Base-by-base conservation (phyloP, 768 basidiomycete genomes). In the Kwoniella bestiolae region DNA sequence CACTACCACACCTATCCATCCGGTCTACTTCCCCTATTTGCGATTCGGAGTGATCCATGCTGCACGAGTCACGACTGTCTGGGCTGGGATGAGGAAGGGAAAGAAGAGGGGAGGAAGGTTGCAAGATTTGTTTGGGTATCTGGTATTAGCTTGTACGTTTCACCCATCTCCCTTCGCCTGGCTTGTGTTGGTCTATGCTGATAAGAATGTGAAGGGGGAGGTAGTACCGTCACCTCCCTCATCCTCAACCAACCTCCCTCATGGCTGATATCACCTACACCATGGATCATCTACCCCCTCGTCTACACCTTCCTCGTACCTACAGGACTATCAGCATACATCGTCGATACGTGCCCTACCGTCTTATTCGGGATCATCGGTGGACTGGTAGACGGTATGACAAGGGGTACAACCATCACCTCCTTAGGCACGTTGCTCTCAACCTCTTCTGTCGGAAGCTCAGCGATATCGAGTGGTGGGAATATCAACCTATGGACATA, bases 231-330 rank as follows among this genome's bases (percentile, higher is more conserved):
- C 8, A 63, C 69, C 2, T 66, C 74, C 2, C 44, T 78, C 5
- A 59, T 78, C 0, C 65, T 75, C 11, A 46, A 52, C 12, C 72
- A 72, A 56, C 74, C 74, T 6, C 76, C 76, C 0, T 52, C 70
- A 34, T 78, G 76, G 76, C 64, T 78, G 7, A 29, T 75, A n/a
- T 74, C 72, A 2, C 65, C 72, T 16, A 68, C 69, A 11, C 72
- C 76, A 21, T 78, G 76, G 76, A 52, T 70, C 21, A 69, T 73
- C 60, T 78, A 78, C 52, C 26, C 53, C 21, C 23, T 66, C 12
- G 46, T 69, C 23, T 78, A 75, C 56, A 55, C 69, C 46, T 60
- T 72, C 21, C 65, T 78, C 5, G 38, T 72, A 34, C 68, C 70
- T n/a, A 71, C 76, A 12, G 61, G 69, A 18, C 34, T 78, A 5